Conservation (phyloP, 257 asterid genomes). For the Perilla frutescens region DNA sequence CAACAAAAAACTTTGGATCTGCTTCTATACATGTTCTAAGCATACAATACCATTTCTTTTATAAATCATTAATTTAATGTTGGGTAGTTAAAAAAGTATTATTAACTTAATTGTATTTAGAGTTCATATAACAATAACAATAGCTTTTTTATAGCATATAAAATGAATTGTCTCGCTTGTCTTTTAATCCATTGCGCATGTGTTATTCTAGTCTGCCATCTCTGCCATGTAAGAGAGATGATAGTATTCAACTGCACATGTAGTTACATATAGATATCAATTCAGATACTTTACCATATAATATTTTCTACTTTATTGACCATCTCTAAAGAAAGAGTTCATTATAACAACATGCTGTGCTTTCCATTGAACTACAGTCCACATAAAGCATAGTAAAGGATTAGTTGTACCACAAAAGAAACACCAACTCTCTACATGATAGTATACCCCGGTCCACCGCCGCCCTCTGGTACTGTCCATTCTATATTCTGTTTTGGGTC, state of each 20-base stretch:
- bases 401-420: not conserved
- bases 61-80: too few relatives aligned
- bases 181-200: not conserved
- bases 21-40: too few relatives aligned
- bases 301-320: not conserved
- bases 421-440: conserved; percentile 55
- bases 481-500: conserved; percentile 89
- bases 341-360: not conserved
- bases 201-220: not conserved
- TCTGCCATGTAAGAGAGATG: not conserved
- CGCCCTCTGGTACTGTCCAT: conserved; percentile 99
- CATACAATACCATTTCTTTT: too few relatives aligned
- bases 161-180: too few relatives aligned
- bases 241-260: not conserved
- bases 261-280: not conserved
- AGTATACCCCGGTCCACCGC: conserved; percentile 97
- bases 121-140: too few relatives aligned
- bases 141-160: too few relatives aligned
- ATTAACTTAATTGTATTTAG: too few relatives aligned
- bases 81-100: too few relatives aligned
- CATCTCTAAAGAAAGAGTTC: not conserved
- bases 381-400: not conserved
- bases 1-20: too few relatives aligned
- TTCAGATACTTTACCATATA: not conserved
- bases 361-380: not conserved